phyloP scores from a whole-genome alignment of 768 basidiomycete species.

The Galerina marginata region DNA sequence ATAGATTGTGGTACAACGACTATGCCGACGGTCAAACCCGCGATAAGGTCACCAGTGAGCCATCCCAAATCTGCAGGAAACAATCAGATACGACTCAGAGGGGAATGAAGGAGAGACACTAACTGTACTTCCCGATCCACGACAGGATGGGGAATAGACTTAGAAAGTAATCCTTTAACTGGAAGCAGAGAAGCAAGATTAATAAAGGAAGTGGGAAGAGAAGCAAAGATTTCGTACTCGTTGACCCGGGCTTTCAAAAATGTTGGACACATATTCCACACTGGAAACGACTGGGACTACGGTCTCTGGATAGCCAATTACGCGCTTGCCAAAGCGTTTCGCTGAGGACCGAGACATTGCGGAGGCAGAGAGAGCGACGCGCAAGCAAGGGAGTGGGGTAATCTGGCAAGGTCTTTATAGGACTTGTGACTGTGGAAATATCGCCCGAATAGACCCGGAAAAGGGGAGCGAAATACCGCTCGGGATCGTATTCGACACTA shows the following conservation, averaged over 20 bases:
- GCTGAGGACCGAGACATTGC: constrained; percentile 33
- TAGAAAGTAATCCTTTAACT: constrained; percentile 69
- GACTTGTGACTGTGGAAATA: constrained; percentile 13
- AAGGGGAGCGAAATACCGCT: not conserved
- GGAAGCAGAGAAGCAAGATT: constrained; percentile 13
- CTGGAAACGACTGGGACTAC: constrained; percentile 64
- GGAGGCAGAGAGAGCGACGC: constrained; percentile 8
- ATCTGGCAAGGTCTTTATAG: constrained; percentile 19
- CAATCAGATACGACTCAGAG: not conserved
- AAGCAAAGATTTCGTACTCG: constrained; percentile 40
- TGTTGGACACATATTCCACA: constrained; percentile 53
- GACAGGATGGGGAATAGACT: constrained; percentile 83
- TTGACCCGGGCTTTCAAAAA: constrained; percentile 50
- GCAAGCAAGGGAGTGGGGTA: constrained; percentile 8
- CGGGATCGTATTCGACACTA: not conserved
- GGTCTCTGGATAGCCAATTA: constrained; percentile 66
- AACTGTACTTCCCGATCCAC: constrained; percentile 91
- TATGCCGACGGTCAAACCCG: constrained; percentile 92
- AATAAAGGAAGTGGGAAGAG: constrained; percentile 3
- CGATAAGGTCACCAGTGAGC: constrained; percentile 86
- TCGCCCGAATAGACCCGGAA: constrained; percentile 4
- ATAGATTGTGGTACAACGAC: constrained; percentile 95
- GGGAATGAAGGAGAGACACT: constrained; percentile 27
- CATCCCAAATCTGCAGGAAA: constrained; percentile 66
- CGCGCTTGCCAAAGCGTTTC: constrained; percentile 58